Conservation (phyloP, 257 asterid species). For the Solanum pinnatisectum region DNA sequence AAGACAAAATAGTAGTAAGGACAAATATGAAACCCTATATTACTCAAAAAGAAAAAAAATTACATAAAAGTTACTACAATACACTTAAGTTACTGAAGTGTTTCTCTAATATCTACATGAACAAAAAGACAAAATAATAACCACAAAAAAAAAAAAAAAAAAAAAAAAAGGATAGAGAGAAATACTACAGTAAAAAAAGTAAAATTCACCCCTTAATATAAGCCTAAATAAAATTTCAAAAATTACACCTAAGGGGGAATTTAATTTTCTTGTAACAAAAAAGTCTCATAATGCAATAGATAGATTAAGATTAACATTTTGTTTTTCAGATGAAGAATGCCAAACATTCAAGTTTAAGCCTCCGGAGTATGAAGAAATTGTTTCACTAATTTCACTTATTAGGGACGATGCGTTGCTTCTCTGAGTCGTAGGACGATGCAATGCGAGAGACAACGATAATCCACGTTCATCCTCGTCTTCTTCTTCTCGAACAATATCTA, state of each 20-base stretch:
- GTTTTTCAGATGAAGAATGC: slow-evolving; percentile 9
- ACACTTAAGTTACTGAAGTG: not conserved
- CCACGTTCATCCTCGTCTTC: slow-evolving; percentile 28
- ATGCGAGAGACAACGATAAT: slow-evolving; percentile 47
- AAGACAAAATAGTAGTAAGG: not conserved
- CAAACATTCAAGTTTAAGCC: not conserved
- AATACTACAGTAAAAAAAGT: not conserved
- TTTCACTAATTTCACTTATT: slow-evolving; percentile 50
- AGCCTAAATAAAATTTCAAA: not conserved
- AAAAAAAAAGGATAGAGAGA: not conserved
- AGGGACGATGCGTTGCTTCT: slow-evolving; percentile 34
- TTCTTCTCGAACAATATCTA: not conserved
- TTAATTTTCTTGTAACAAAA: not conserved
- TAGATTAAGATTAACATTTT: slow-evolving; percentile 38
- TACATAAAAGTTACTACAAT: not conserved
- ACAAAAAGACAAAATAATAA: not conserved
- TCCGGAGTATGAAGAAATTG: slow-evolving; percentile 17
- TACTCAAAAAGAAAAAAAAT: not conserved
- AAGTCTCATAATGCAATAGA: slow-evolving; percentile 36
- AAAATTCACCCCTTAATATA: not conserved
- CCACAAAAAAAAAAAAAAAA: not conserved
- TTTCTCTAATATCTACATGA: not conserved
- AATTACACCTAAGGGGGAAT: not conserved
- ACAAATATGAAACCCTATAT: not conserved
- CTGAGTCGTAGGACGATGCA: slow-evolving; percentile 29